Evolutionary conservation across 768 basidiomycete genomes (phyloP).

Genomic region (Leccinum uliginosum): DNA sequence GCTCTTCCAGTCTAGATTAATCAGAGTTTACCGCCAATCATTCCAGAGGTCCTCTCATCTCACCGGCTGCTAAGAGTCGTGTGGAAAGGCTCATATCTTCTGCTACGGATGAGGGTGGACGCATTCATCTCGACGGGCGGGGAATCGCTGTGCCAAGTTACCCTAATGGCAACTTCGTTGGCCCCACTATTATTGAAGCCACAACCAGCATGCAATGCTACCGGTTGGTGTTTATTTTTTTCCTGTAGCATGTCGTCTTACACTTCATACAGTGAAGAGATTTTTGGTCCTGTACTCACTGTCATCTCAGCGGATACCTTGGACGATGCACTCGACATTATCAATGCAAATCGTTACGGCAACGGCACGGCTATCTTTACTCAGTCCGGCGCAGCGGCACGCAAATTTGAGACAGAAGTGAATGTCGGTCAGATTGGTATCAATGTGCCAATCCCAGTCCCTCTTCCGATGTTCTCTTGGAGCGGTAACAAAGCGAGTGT

Average conservation of each 20-base stretch:
- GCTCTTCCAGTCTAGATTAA: neutral
- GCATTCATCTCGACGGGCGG: conserved; percentile 84
- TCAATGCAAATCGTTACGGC: conserved; percentile 88
- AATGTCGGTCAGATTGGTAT: conserved; percentile 93
- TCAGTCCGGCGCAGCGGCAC: conserved; percentile 90
- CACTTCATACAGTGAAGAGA: conserved; percentile 65
- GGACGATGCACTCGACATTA: conserved; percentile 84
- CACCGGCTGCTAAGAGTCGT: conserved; percentile 75
- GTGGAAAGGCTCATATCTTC: conserved; percentile 73
- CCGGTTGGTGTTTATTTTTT: conserved; percentile 47
- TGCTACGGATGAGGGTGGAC: conserved; percentile 75
- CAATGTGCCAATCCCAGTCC: conserved; percentile 91
- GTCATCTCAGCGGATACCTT: conserved; percentile 76
- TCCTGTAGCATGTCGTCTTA: neutral
- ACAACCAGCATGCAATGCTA: conserved; percentile 84
- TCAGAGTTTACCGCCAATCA: neutral
- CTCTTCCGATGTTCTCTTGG: conserved; percentile 93
- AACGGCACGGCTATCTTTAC: conserved; percentile 97
- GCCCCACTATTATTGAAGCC: conserved; percentile 85
- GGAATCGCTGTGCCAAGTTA: conserved; percentile 63
- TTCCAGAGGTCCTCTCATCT: conserved; percentile 71
- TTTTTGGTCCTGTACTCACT: conserved; percentile 89
- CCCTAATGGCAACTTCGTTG: conserved; percentile 89
- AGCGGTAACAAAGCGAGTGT: conserved; percentile 90
- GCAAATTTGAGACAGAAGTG: conserved; percentile 84